A percentile compares a stretch with the other conserved stretches of the same genome.
phyloP scores from a whole-genome alignment of 225 moss, liverwort and hornwort genomes.

The Pseudisothecium myosuroides region DNA sequence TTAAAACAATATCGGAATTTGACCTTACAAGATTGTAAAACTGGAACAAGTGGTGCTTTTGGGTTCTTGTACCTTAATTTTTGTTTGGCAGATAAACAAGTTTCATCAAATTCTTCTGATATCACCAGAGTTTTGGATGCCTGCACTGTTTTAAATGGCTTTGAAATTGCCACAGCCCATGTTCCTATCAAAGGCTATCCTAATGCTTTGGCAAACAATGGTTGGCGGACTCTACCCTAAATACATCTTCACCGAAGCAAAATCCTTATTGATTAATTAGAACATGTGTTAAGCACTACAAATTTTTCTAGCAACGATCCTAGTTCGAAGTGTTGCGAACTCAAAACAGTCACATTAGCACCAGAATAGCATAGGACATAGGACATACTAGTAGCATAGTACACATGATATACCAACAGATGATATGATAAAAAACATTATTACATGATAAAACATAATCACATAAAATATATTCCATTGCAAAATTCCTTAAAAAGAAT shows the following conservation, averaged over 20 bases:
- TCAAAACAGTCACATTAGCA: slow-evolving; percentile 26
- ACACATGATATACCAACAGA: slow-evolving; percentile 28
- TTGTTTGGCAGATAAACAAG: no score
- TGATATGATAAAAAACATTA: no score
- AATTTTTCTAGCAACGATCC: slow-evolving; percentile 25
- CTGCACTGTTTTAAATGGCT: background rate
- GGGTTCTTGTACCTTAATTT: no score
- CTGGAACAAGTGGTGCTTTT: no score
- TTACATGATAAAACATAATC: background rate
- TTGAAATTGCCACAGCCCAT: no score
- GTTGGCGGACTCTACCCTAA: background rate
- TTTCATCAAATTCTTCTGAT: no score
- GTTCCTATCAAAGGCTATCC: background rate
- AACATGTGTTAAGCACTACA: background rate
- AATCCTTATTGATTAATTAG: no score
- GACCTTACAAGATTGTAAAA: background rate
- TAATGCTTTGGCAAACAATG: background rate
- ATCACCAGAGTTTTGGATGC: background rate
- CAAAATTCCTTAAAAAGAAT: background rate
- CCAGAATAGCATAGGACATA: no score
- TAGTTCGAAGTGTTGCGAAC: slow-evolving; percentile 25
- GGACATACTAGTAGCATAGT: no score
- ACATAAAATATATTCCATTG: background rate
- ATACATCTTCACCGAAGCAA: background rate
- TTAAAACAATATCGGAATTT: no score